A percentile compares a stretch with the other conserved stretches of the same genome.
Conservation (phyloP, 176 grass and related monocot genomes). For the Saccharum officinarum region DNA sequence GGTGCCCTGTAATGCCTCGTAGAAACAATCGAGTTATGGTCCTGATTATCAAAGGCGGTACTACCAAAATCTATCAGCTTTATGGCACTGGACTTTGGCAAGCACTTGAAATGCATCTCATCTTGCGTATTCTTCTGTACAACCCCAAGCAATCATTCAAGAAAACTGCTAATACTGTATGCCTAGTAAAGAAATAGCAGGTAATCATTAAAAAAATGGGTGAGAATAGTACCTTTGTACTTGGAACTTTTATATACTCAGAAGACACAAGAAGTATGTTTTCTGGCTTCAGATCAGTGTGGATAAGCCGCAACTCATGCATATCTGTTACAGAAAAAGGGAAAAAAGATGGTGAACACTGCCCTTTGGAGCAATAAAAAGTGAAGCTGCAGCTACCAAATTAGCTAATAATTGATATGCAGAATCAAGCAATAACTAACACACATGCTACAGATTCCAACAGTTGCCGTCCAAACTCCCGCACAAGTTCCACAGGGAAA, state of each 20-base stretch:
- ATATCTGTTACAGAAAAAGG: constrained; percentile 74
- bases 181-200: constrained; percentile 44
- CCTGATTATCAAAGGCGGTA: constrained; percentile 80
- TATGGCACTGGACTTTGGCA: constrained; percentile 98
- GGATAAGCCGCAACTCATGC: constrained; percentile 91
- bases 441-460: constrained; percentile 99
- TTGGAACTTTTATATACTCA: constrained; percentile 85
- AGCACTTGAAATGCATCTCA: constrained; percentile 82
- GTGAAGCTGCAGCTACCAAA: constrained; percentile 47
- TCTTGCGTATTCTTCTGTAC: constrained; percentile 83
- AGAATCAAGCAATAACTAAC: constrained; percentile 64
- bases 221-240: constrained; percentile 68
- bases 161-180: constrained; percentile 44
- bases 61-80: constrained; percentile 99
- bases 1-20: constrained; percentile 99
- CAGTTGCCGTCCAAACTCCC: constrained; percentile 98
- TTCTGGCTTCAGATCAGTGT: constrained; percentile 99
- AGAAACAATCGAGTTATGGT: constrained; percentile 92
- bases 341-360: constrained; percentile 56
- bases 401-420: constrained; percentile 54
- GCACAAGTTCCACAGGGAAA: constrained; percentile 99
- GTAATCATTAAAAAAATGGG: constrained; percentile 39
- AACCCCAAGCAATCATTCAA: constrained; percentile 63
- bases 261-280: constrained; percentile 95
- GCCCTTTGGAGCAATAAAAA: constrained; percentile 37